Percentiles rank a stretch among this genome's conserved stretches.
Conservation (phyloP, 2,329 filamentous ascomycete species). For the Epichloe bromicola region DNA sequence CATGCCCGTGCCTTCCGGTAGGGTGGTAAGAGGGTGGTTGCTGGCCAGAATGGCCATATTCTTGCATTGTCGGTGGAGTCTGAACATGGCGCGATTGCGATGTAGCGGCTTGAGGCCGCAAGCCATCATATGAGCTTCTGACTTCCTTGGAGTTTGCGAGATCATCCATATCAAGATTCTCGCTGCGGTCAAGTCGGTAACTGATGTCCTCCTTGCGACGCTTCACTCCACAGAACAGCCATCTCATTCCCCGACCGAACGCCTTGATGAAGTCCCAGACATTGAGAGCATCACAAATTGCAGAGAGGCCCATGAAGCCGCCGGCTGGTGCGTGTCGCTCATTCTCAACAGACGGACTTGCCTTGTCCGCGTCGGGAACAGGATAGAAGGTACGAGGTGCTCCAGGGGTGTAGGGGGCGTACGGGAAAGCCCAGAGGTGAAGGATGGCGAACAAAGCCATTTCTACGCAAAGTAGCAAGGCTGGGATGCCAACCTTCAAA, state of each 20-base stretch:
- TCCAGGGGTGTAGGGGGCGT: constrained; percentile 48
- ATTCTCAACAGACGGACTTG: constrained; percentile 29
- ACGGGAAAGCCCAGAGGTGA: constrained; percentile 74
- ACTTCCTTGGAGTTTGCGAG: constrained; percentile 18
- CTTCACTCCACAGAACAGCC: constrained; percentile 65
- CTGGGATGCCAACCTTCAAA: constrained; percentile 68
- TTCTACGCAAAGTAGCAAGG: constrained; percentile 65
- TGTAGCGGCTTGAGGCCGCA: constrained; percentile 7
- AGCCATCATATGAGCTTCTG: constrained; percentile 11
- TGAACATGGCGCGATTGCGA: constrained; percentile 6
- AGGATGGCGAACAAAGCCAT: constrained; percentile 71
- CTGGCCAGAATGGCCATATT: constrained; percentile 25
- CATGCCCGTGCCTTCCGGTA: constrained; percentile 16
- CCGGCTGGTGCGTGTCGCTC: constrained; percentile 41
- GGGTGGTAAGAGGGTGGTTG: constrained; percentile 19
- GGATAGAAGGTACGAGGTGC: constrained; percentile 36
- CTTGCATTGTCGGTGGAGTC: constrained; percentile 18
- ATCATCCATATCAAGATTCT: constrained; percentile 24
- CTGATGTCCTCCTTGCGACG: constrained; percentile 40
- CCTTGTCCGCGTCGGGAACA: constrained; percentile 26
- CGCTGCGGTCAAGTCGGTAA: constrained; percentile 26
- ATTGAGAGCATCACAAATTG: constrained; percentile 61
- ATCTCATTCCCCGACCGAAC: constrained; percentile 62
- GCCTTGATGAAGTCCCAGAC: constrained; percentile 75
- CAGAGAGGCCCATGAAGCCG: constrained; percentile 50